These are phyloP conservation scores for Acanthamoeba rhysodes DNA, from an alignment of 208 protist species.

Conservation along the genomic window DNA sequence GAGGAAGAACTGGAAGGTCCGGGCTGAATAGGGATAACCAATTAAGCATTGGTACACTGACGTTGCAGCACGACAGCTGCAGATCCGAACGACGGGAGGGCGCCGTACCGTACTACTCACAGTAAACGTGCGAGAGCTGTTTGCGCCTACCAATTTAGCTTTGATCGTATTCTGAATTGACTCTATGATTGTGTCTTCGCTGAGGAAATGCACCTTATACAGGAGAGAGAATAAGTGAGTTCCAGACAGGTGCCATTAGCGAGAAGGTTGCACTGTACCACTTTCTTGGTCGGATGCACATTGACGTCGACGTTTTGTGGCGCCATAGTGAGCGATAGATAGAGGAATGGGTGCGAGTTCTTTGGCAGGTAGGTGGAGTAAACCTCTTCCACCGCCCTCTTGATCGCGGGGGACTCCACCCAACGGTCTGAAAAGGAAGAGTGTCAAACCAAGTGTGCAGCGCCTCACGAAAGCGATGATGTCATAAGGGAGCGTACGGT, in stretches of 20 bases:
- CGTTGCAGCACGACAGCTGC: neutral
- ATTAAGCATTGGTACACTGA: neutral
- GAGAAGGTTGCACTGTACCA: neutral
- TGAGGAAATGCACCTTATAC: constrained; percentile 85
- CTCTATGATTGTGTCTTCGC: constrained; percentile 89
- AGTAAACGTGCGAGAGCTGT: constrained; percentile 81
- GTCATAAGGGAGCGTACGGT: constrained; percentile 81
- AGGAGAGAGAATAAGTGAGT: neutral
- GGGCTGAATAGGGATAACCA: neutral
- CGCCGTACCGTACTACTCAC: neutral
- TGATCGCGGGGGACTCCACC: constrained; percentile 92
- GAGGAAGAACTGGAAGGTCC: neutral
- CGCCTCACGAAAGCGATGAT: neutral
- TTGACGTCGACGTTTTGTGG: constrained; percentile 98
- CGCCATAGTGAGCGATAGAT: constrained; percentile 94
- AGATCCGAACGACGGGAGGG: neutral
- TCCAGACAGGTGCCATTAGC: neutral
- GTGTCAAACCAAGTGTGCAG: neutral
- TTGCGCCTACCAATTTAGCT: constrained; percentile 77
- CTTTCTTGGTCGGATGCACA: constrained; percentile 98
- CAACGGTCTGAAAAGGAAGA: constrained; percentile 86
- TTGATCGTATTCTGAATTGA: constrained; percentile 81
- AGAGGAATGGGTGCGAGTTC: constrained; percentile 95
- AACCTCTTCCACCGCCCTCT: constrained; percentile 93
- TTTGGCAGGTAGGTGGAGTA: constrained; percentile 95